Base-by-base conservation (phyloP, 352 stramenopile genomes). In the Phytophthora meadii region DNA sequence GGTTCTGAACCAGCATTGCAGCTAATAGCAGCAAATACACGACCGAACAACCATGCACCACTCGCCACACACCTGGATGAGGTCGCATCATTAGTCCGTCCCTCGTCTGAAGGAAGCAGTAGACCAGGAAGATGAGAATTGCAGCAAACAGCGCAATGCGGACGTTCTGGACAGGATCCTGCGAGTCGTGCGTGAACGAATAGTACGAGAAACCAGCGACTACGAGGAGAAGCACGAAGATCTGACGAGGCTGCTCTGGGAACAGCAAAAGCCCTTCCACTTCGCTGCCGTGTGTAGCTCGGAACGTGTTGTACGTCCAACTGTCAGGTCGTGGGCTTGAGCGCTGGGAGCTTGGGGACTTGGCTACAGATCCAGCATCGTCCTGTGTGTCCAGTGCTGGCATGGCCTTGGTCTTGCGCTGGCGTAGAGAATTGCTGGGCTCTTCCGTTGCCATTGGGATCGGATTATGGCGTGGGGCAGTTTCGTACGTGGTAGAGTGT, bases 51-150 rank as follows among this genome's bases (percentile, higher is more conserved):
- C 87, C 87, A 49, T 95, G 87, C 1, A 95, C 87, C 34, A 95
- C 72, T 32, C 87, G 70, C 87, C 87, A 95, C 7, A 95, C 57
- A 4, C 87, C 87, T 5, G 87, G 87, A 58, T 95, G 87, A 3
- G 87, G 87, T 5, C 81, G 71, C 62, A 93, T 74, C 78, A 95
- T 87, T 40, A 95, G 76, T 4, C 82, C 82, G 56, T 95, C 87
- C 28, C 84, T 72, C 11, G 85, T 92, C 52, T 95, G 87, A 53
- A 95, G 47, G 58, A 95, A 95, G 68, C 87, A 95, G 68, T 95
- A 95, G 36, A 92, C 81, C 8, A 95, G 73, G 53, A 95, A 95
- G 53, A 93, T 83, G 12, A 92, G 60, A 52, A 86, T 74, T n/a
- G 74, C 82, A n/a, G 87, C 72, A 39, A 74, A 82, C 27, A 92